A percentile compares a stretch with the other conserved stretches of the same genome.
Evolutionary conservation across 306 rosid genomes (phyloP).

Genomic region (Pterocarpus macrocarpus): DNA sequence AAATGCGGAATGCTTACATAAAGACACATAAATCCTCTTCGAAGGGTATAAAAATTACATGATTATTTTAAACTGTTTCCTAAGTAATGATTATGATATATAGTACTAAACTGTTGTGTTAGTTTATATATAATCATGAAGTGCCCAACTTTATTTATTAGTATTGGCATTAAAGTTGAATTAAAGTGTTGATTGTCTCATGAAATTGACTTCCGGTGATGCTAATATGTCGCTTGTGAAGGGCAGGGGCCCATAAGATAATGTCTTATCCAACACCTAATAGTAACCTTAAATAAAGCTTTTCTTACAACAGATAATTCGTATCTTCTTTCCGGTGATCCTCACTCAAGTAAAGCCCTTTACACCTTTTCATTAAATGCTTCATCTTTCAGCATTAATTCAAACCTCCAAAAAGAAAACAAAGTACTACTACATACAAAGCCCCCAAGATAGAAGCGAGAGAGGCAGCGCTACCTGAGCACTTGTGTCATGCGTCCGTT

Average conservation of each 20-base stretch:
- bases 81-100: not conserved
- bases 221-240: not conserved
- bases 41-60: not conserved
- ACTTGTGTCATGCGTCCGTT: slow-evolving; percentile 9
- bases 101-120: not conserved
- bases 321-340: slow-evolving; percentile 3
- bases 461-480: not conserved
- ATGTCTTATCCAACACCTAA: slow-evolving; percentile 20
- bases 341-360: not conserved
- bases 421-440: not conserved
- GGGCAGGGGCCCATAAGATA: slow-evolving; percentile 31
- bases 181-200: not conserved
- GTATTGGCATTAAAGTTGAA: not conserved
- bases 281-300: slow-evolving; percentile 7
- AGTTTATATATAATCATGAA: not conserved
- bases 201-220: not conserved
- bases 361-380: slow-evolving; percentile 18
- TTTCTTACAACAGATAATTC: not conserved
- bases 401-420: slow-evolving; percentile 4
- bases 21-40: not conserved
- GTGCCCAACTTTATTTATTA: not conserved
- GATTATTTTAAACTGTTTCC: not conserved
- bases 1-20: not conserved
- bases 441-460: not conserved
- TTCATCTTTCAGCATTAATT: slow-evolving; percentile 21